These are phyloP conservation scores for Fusarium ambrosium DNA, from an alignment of 2,329 filamentous ascomycete genomes.

Conservation along the genomic window DNA sequence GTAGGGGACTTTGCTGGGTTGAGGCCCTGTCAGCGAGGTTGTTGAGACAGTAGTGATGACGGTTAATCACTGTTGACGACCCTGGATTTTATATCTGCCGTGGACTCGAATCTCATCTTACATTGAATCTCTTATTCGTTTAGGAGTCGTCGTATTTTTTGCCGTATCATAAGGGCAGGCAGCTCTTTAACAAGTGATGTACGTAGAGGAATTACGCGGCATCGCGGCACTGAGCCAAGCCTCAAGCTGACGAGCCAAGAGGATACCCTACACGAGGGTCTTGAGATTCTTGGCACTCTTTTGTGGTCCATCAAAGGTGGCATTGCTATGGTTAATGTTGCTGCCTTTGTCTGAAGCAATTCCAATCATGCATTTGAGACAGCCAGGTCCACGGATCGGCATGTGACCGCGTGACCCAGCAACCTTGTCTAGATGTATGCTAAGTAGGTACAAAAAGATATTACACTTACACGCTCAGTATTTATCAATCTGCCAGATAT, in stretches of 20 bases:
- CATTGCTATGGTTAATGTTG: slow-evolving; percentile 4
- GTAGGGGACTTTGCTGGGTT: slow-evolving; percentile 34
- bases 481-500: background rate
- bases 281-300: background rate
- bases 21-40: slow-evolving; percentile 26
- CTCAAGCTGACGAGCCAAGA: slow-evolving; percentile 21
- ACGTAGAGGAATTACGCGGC: slow-evolving; percentile 36
- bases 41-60: slow-evolving; percentile 20
- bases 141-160: background rate
- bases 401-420: background rate
- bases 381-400: background rate
- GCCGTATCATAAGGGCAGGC: background rate
- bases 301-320: slow-evolving; percentile 3
- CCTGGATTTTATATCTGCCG: background rate
- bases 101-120: background rate
- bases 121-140: background rate
- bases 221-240: slow-evolving; percentile 31
- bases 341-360: background rate
- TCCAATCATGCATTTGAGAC: background rate
- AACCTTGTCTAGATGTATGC: background rate
- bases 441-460: background rate
- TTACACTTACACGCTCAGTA: background rate
- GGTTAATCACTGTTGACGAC: background rate
- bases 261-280: slow-evolving; percentile 1
- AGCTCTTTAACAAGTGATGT: slow-evolving; percentile 36